Percentiles rank a stretch among this genome's conserved stretches.
Conservation (phyloP, 1,284 basidiomycete species). For the Dichomitus squalens region DNA sequence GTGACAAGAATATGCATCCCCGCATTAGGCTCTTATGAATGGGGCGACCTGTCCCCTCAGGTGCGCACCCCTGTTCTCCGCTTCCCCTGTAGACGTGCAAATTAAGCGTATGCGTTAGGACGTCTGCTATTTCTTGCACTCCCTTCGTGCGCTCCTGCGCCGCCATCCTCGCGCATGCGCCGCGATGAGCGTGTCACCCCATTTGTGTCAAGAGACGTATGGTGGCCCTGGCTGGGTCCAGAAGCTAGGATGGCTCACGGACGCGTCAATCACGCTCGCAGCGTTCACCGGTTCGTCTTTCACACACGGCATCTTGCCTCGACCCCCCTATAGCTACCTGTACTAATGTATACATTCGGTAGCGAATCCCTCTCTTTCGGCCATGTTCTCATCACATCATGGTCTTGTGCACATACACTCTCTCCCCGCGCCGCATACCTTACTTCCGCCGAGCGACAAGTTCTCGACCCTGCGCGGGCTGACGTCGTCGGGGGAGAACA, state of each 20-base stretch:
- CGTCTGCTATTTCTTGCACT: conserved; percentile 70
- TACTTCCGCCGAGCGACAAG: conserved; percentile 74
- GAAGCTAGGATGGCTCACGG: conserved; percentile 79
- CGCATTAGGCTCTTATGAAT: conserved; percentile 69
- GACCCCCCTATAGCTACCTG: neutral
- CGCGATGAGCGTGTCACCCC: conserved; percentile 67
- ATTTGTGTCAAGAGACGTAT: conserved; percentile 57
- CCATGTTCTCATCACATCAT: conserved; percentile 81
- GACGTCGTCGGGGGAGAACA: conserved; percentile 77
- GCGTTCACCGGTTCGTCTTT: conserved; percentile 75
- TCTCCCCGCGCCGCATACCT: conserved; percentile 70
- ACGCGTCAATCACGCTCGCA: conserved; percentile 73
- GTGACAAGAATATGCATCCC: conserved; percentile 71
- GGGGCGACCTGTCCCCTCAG: conserved; percentile 63
- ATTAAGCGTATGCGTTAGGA: conserved; percentile 46
- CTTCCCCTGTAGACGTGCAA: conserved; percentile 2
- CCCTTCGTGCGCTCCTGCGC: conserved; percentile 65
- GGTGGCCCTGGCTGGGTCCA: conserved; percentile 69
- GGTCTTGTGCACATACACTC: conserved; percentile 79
- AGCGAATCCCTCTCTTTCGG: conserved; percentile 70
- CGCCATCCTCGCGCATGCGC: conserved; percentile 60
- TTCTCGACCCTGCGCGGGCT: conserved; percentile 79
- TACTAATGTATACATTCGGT: conserved; percentile 8
- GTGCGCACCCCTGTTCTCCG: conserved; percentile 42
- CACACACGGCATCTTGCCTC: neutral